Evolutionary conservation across 192 early-diverging fungal species (phyloP).

Genomic region (Glomus cerebriforme): DNA sequence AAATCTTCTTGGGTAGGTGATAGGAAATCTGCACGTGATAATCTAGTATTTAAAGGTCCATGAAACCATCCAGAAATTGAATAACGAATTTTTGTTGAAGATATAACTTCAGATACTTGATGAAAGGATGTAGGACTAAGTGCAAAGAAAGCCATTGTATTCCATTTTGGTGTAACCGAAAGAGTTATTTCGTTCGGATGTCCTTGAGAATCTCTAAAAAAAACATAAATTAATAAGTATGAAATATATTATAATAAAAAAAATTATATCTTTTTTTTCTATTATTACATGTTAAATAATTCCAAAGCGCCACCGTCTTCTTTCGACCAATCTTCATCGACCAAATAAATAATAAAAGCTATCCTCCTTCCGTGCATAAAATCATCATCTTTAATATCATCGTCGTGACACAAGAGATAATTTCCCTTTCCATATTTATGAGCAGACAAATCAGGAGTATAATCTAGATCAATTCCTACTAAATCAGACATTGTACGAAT

Average conservation of each 20-base stretch:
- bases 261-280: too few species aligned
- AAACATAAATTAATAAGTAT: background rate
- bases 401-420: slow-evolving; percentile 73
- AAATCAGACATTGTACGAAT: slow-evolving; percentile 59
- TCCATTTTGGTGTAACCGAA: slow-evolving; percentile 53
- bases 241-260: background rate
- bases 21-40: slow-evolving; percentile 25
- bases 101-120: slow-evolving; percentile 57
- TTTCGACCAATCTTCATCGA: slow-evolving; percentile 65
- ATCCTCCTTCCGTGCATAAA: slow-evolving; percentile 55
- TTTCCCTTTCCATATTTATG: slow-evolving; percentile 64
- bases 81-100: slow-evolving; percentile 46
- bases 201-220: slow-evolving; percentile 44
- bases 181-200: slow-evolving; percentile 49
- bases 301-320: slow-evolving; percentile 65
- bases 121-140: slow-evolving; percentile 61
- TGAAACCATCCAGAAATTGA: slow-evolving; percentile 74
- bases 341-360: slow-evolving; percentile 74
- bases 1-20: background rate
- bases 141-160: slow-evolving; percentile 62
- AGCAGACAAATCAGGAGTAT: slow-evolving; percentile 64
- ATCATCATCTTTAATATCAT: slow-evolving; percentile 66
- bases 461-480: slow-evolving; percentile 63
- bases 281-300: slow-evolving; percentile 53
- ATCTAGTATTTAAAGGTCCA: slow-evolving; percentile 48